Conservation (phyloP, 805 yeast genomes). For the Zygoascus ofunaensis region DNA sequence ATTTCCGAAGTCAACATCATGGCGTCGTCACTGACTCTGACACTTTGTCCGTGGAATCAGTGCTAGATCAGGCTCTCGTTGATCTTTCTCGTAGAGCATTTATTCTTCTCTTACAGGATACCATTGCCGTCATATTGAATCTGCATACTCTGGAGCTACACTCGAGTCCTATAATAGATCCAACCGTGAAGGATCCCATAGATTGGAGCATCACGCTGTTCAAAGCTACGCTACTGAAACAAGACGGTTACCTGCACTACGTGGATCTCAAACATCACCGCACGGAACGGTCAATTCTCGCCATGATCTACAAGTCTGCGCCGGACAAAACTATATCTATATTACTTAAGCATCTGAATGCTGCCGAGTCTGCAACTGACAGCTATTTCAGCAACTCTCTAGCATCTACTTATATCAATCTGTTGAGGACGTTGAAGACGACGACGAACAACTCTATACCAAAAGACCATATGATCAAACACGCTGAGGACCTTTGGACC, state of each 20-base stretch:
- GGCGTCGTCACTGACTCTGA: no score
- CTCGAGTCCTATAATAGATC: no score
- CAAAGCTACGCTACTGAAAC: background rate
- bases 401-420: slow-evolving; percentile 10
- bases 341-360: no score
- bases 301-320: background rate
- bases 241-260: background rate
- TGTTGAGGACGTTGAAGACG: no score
- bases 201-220: background rate
- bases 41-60: background rate
- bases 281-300: background rate
- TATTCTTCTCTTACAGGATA: background rate
- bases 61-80: background rate
- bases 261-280: background rate
- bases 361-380: no score
- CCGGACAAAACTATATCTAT: background rate
- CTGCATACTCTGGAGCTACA: background rate
- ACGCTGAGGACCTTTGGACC: slow-evolving; percentile 26
- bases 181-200: background rate
- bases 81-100: background rate
- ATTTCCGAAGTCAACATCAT: no score
- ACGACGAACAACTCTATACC: no score
- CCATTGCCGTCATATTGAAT: background rate
- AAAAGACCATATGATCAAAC: no score
- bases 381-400: slow-evolving; percentile 7